Percentiles rank a stretch among this genome's conserved stretches.
Conservation (phyloP, 495 filamentous ascomycete species). For the Podospora didyma region DNA sequence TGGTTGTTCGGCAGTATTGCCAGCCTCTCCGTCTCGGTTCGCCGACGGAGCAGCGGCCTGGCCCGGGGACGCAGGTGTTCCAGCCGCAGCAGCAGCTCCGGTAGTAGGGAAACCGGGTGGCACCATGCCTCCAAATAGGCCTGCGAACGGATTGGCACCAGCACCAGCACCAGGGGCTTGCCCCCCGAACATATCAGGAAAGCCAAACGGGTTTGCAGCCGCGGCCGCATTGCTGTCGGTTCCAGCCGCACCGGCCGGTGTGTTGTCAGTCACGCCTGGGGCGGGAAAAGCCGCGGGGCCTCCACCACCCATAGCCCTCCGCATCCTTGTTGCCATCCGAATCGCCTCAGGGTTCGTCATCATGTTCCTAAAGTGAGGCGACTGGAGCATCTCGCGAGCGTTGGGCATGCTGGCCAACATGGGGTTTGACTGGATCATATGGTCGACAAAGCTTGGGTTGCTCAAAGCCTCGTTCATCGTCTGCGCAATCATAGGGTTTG, state of each 20-base stretch:
- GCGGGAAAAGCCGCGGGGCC: constrained; percentile 63
- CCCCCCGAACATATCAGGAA: constrained; percentile 26
- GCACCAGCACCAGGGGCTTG: constrained; percentile 11
- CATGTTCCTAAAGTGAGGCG: constrained; percentile 85
- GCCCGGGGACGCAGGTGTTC: constrained; percentile 16
- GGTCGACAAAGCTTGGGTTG: constrained; percentile 86
- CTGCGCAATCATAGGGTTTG: constrained; percentile 76
- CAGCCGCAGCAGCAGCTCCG: not conserved
- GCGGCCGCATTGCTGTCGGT: constrained; percentile 15
- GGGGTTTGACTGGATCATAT: constrained; percentile 87
- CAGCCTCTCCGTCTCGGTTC: not conserved
- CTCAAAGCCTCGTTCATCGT: constrained; percentile 90
- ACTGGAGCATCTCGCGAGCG: constrained; percentile 77
- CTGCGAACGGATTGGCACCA: constrained; percentile 64
- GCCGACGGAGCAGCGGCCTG: constrained; percentile 16
- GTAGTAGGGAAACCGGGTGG: constrained; percentile 12
- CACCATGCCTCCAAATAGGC: constrained; percentile 51
- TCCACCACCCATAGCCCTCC: constrained; percentile 61
- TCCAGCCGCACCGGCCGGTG: constrained; percentile 33
- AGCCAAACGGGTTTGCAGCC: constrained; percentile 37
- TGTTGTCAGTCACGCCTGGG: constrained; percentile 80
- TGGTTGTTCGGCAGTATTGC: constrained; percentile 5
- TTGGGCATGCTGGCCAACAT: constrained; percentile 81
- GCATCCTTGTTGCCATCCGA: constrained; percentile 74
- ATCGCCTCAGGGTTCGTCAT: constrained; percentile 89